Conservation (phyloP, 208 protist species). For the Angomonas deanei region DNA sequence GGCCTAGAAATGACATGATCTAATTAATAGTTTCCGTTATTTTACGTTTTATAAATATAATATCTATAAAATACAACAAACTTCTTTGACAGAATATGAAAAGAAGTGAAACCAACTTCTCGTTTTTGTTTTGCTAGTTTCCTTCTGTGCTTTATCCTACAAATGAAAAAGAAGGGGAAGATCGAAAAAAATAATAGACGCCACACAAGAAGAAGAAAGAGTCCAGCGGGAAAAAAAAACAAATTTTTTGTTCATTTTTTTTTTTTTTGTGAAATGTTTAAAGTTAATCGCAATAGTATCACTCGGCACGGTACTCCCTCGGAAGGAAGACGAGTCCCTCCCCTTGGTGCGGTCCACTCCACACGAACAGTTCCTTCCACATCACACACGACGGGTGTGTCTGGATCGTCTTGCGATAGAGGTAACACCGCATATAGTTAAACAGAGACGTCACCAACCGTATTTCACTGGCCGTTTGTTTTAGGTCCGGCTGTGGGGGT, state of each 20-base stretch:
- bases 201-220: background rate
- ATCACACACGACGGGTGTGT: background rate
- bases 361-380: background rate
- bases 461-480: background rate
- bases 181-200: background rate
- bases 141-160: background rate
- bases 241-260: background rate
- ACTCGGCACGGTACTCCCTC: background rate
- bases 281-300: no score
- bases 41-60: no score
- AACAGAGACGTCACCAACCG: slow-evolving; percentile 9
- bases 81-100: slow-evolving; percentile 6
- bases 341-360: background rate
- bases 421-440: slow-evolving; percentile 6
- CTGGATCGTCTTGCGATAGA: background rate
- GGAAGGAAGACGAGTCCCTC: background rate
- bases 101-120: background rate
- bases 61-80: background rate
- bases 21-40: no score
- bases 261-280: no score
- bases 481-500: no score
- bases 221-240: no score
- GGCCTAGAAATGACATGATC: background rate
- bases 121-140: background rate
- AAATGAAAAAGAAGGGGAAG: background rate